Base-by-base conservation (phyloP, 345 rosid genomes). In the Rhodamnia rubescens region DNA sequence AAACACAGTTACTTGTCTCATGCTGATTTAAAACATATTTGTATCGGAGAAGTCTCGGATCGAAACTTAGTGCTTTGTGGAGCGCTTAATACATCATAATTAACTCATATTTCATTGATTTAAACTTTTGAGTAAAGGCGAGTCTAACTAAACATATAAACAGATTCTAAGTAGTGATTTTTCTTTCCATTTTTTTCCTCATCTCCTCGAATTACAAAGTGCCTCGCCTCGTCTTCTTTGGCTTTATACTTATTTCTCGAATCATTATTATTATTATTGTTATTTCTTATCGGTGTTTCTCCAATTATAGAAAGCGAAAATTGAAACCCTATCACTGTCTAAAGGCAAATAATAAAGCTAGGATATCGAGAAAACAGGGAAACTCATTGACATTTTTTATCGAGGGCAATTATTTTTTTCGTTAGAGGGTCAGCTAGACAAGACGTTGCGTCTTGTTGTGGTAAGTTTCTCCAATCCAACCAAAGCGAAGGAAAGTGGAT, bases 151-250 rank as follows among this genome's bases (percentile, higher is more conserved):
- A 20, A 32, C 22, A 36, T 15, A 29, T 69, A 4, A 32, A 32
- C 5, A 5, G 3, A 3, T 69, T 36, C 80, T 20, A 0, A 0
- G 7, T 9, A 26, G 13, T 0, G 3, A 0, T 1, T 8, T 29
- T 1, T 11, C 80, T 36, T 18, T 36, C 2, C 12, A 69, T 32
- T 18, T 18, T 9, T 9, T 5, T 22, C 7, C 10, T 1, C 4
- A 1, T 5, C 0, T 24, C 40, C 47, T 40, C 5, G 9, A 32
- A 32, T 32, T 36, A 18, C 14, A 5, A 18, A 4, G 20, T 9
- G 4, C 40, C 47, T 69, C n/a, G 13, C 0, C 20, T 32, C 7
- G 18, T 36, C 2, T 54, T 1, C 20, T 69, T 4, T 8, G 47
- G 4, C 9, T 18, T 69, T 40, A 18, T 69, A 5, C 47, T 69